A percentile compares a stretch with the other conserved stretches of the same genome.
Conservation (phyloP, 257 asterid species). For the Anisodus acutangulus region DNA sequence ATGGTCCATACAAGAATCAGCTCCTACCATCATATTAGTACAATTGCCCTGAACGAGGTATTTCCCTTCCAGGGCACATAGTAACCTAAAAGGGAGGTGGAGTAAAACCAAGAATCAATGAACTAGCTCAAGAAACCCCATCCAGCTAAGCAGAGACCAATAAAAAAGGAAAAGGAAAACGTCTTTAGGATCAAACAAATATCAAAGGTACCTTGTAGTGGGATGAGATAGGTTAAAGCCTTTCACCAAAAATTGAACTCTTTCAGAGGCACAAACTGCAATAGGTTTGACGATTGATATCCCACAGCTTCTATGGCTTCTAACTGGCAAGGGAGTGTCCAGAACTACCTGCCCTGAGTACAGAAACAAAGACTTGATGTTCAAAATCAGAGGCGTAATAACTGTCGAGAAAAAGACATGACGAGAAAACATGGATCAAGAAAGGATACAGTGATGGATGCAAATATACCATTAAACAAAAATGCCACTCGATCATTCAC, state of each 20-base stretch:
- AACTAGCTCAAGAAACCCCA: background rate
- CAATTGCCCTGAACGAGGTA: conserved; percentile 66
- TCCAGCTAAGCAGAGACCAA: conserved; percentile 17
- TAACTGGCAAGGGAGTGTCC: conserved; percentile 60
- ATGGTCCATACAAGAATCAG: conserved; percentile 49
- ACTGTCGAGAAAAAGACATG: conserved; percentile 9
- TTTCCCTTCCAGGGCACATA: conserved; percentile 75
- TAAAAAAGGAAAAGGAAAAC: background rate
- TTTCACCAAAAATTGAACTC: conserved; percentile 69
- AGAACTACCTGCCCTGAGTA: conserved; percentile 80
- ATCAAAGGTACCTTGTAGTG: conserved; percentile 67
- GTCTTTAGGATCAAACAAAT: background rate
- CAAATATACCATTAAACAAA: conserved; percentile 68
- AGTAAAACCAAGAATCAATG: conserved; percentile 27
- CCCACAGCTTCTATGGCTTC: conserved; percentile 53
- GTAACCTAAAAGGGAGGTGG: conserved; percentile 51
- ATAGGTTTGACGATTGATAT: conserved; percentile 77
- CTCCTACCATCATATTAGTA: conserved; percentile 46
- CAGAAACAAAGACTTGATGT: conserved; percentile 27
- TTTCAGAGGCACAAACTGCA: conserved; percentile 75
- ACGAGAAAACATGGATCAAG: background rate
- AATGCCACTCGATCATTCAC: conserved; percentile 71
- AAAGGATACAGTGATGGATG: conserved; percentile 10
- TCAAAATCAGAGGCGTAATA: conserved; percentile 27
- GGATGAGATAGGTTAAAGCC: conserved; percentile 70